Percentiles rank a stretch among this genome's conserved stretches.
phyloP scores from a whole-genome alignment of 257 asterid species.

The Leptodermis oblonga region DNA sequence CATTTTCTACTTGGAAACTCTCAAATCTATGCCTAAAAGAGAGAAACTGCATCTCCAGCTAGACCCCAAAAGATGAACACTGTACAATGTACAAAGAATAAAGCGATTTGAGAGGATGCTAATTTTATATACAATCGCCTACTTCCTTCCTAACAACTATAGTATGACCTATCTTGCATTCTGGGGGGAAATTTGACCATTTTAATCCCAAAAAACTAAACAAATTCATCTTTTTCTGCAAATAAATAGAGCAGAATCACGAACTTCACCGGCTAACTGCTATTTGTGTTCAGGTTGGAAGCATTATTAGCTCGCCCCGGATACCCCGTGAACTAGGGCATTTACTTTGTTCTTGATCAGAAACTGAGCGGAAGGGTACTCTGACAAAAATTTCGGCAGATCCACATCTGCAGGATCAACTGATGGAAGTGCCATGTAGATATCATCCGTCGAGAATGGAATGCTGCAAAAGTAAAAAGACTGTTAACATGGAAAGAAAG shows the following conservation, averaged over 20 bases:
- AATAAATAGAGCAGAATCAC: not conserved
- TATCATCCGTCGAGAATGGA: constrained; percentile 96
- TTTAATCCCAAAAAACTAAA: not conserved
- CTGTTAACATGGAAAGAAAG: not conserved
- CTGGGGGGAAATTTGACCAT: not conserved
- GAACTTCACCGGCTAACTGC: constrained; percentile 4
- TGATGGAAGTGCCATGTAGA: constrained; percentile 92
- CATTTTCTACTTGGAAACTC: not conserved
- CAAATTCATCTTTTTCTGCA: not conserved
- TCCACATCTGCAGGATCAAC: constrained; percentile 72
- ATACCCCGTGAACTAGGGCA: not conserved
- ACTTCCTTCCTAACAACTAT: not conserved
- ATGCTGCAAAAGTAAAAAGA: constrained; percentile 50
- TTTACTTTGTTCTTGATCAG: constrained; percentile 51
- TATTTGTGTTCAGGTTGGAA: not conserved
- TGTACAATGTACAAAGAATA: constrained; percentile 47
- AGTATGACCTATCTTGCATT: constrained; percentile 3
- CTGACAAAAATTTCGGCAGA: constrained; percentile 66
- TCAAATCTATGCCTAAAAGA: too few species aligned
- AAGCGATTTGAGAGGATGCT: constrained; percentile 16
- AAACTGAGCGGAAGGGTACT: constrained; percentile 63
- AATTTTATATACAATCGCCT: constrained; percentile 11
- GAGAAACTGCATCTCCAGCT: not conserved
- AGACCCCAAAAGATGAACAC: not conserved
- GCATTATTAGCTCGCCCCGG: not conserved